Evolutionary conservation across 2,329 filamentous ascomycete species (phyloP).

Genomic region (Hortaea werneckii): DNA sequence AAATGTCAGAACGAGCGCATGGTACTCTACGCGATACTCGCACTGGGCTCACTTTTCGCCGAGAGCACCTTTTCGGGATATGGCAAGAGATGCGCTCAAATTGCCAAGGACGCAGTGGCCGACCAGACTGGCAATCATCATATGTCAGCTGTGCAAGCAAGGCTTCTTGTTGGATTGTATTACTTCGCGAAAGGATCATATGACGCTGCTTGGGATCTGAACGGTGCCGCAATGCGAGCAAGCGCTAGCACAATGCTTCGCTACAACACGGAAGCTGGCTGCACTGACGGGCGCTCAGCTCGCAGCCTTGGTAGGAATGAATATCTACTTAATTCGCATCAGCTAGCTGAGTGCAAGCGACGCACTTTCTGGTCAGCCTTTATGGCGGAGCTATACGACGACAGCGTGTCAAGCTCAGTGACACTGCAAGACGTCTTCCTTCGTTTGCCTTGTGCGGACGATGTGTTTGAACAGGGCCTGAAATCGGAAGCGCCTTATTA

Average conservation of each 20-base stretch:
- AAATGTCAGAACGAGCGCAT: conserved; percentile 40
- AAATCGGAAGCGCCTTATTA: conserved; percentile 52
- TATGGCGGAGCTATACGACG: conserved; percentile 55
- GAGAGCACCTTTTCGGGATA: conserved; percentile 32
- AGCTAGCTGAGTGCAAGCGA: conserved; percentile 55
- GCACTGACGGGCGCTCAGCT: conserved; percentile 6
- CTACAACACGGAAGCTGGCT: conserved; percentile 48
- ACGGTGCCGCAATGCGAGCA: conserved; percentile 51
- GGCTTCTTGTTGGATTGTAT: conserved; percentile 57
- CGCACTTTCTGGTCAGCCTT: conserved; percentile 65
- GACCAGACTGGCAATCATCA: conserved; percentile 42
- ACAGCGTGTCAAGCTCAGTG: conserved; percentile 43
- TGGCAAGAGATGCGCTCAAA: conserved; percentile 40
- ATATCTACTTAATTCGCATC: conserved; percentile 20
- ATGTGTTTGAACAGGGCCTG: conserved; percentile 51
- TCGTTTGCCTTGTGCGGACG: conserved; percentile 52
- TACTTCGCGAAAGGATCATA: conserved; percentile 52
- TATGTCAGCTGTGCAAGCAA: conserved; percentile 56
- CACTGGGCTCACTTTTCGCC: conserved; percentile 48
- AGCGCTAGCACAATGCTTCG: conserved; percentile 48
- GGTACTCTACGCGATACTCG: conserved; percentile 51
- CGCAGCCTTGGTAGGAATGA: conserved; percentile 3
- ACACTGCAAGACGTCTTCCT: conserved; percentile 57
- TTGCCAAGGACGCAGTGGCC: conserved; percentile 49
- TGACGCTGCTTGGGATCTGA: conserved; percentile 53